Base-by-base conservation (phyloP, 495 filamentous ascomycete genomes). In the Annulohypoxylon moriforme region DNA sequence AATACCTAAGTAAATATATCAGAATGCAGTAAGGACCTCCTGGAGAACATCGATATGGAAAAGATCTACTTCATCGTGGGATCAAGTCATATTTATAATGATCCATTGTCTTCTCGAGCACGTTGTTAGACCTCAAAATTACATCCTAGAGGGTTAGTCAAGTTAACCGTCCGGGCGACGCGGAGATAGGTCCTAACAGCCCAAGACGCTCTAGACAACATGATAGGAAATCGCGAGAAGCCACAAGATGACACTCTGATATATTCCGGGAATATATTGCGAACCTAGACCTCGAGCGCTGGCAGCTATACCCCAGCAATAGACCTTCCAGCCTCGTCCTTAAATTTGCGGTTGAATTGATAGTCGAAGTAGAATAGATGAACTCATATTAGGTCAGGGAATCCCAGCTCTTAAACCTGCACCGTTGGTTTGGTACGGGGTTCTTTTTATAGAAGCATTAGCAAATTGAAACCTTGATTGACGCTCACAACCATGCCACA, bases 261-360 rank as follows among this genome's bases (percentile, higher is more conserved):
- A 69, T 52, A 69, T 69, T 64, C 40, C 56, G 66, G 59, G 67
- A 62, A 59, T 65, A 71, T 42, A 59, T 66, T 66, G 73, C 60
- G 64, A 71, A 69, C 68, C 67, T 64, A 72, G 73, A 67, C 62
- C 73, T 64, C 68, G 71, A 70, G 47, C 52, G 38, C 25, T 13
- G 53, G 20, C 63, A 70, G 68, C 36, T 50, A 61, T 18, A 61
- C 53, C 65, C 66, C 31, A 68, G 73, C 60, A 59, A 62, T 65
- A 50, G 73, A 67, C 70, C 73, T 67, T 77, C 70, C 75, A 72
- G 73, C 74, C 76, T 75, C 60, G 25, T 63, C 67, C 38, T 58
- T 74, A 77, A 83, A 84, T 83, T 82, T 84, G 73, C 82, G 82
- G 81, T 72, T 83, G 81, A 84, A 84, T 80, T 80, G 75, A 76